phyloP scores from a whole-genome alignment of 1,284 basidiomycete genomes.

The Paramarasmius palmivorus region DNA sequence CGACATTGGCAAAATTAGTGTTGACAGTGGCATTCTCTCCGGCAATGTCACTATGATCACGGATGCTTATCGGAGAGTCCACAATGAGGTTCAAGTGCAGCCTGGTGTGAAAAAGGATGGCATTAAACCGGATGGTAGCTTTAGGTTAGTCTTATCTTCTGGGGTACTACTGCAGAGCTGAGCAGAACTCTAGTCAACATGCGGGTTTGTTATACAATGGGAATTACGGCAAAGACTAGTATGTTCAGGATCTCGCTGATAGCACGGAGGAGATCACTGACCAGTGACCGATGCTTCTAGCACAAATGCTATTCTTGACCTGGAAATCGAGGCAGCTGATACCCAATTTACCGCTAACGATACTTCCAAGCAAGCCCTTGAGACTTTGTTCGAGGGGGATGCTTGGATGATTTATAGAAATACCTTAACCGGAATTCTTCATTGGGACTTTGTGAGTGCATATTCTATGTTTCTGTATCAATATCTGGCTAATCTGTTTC shows the following conservation, averaged over 20 bases:
- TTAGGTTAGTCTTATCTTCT: slow-evolving; percentile 30
- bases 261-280: background rate
- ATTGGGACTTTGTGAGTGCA: slow-evolving; percentile 65
- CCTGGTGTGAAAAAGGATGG: slow-evolving; percentile 50
- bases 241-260: background rate
- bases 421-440: slow-evolving; percentile 49
- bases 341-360: slow-evolving; percentile 50
- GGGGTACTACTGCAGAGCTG: background rate
- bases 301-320: slow-evolving; percentile 49
- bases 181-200: slow-evolving; percentile 45
- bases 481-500: background rate
- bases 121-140: slow-evolving; percentile 63
- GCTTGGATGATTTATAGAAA: slow-evolving; percentile 72
- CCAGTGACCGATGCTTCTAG: slow-evolving; percentile 26
- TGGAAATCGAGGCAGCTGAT: slow-evolving; percentile 53
- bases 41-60: slow-evolving; percentile 41
- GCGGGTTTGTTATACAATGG: slow-evolving; percentile 62
- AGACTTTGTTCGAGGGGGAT: slow-evolving; percentile 48
- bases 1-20: slow-evolving; percentile 57
- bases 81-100: slow-evolving; percentile 49
- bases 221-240: slow-evolving; percentile 42
- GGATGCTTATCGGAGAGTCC: slow-evolving; percentile 50
- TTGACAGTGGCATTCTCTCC: slow-evolving; percentile 50
- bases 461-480: background rate
- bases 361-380: slow-evolving; percentile 44